Percentiles rank a stretch among this genome's conserved stretches.
Evolutionary conservation across 2,329 filamentous ascomycete species (phyloP).

Genomic region (Ceratocystiopsis sp.): DNA sequence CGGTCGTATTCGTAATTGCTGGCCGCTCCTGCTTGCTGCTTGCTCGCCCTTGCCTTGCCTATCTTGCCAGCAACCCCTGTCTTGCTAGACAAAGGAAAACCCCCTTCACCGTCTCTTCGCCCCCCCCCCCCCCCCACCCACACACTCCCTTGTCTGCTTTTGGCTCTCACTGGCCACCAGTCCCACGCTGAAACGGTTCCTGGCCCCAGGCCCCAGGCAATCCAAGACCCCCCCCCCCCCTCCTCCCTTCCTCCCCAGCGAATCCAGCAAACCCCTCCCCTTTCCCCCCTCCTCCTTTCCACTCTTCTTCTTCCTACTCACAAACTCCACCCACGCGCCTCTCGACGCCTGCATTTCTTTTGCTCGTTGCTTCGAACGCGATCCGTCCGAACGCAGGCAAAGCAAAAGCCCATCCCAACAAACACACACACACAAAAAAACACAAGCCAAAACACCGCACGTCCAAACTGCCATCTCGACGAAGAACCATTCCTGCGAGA

Average conservation of each 20-base stretch:
- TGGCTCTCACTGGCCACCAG: not conserved
- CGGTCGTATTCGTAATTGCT: no score
- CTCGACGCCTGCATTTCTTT: conserved; percentile 2
- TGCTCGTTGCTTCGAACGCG: not conserved
- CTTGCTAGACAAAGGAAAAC: not conserved
- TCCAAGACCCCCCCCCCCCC: not conserved
- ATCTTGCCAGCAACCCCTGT: not conserved
- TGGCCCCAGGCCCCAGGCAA: no score
- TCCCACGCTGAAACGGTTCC: no score
- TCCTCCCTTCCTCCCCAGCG: not conserved
- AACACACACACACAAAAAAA: no score
- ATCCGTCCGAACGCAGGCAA: no score
- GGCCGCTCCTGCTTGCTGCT: no score
- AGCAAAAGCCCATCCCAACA: no score
- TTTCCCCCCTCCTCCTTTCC: not conserved
- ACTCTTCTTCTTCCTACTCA: not conserved
- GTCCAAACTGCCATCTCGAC: no score
- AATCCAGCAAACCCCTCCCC: not conserved
- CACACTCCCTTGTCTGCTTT: no score
- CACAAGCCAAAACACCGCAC: no score
- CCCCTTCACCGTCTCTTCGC: conserved; percentile 1
- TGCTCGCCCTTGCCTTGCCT: no score
- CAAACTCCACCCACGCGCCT: conserved; percentile 3
- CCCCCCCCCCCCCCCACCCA: not conserved
- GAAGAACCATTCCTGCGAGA: no score